Conservation (phyloP, 2,329 filamentous ascomycete species). For the Neofusicoccum parvum region DNA sequence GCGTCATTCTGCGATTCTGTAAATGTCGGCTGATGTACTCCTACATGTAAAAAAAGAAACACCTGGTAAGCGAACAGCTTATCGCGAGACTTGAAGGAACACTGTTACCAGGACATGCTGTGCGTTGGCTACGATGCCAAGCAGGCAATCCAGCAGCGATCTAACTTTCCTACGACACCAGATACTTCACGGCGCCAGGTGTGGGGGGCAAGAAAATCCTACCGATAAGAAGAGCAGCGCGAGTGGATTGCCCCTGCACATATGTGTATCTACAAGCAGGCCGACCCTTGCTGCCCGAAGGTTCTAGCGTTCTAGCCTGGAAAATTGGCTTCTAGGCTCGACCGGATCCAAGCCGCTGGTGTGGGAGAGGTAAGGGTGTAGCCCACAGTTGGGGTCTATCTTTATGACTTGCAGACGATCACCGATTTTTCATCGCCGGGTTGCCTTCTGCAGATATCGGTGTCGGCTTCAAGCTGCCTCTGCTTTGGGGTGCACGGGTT, state of each 20-base stretch:
- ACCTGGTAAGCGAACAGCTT: conserved; percentile 1
- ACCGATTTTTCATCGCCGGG: background rate
- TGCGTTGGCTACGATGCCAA: background rate
- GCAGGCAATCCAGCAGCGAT: background rate
- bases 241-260: background rate
- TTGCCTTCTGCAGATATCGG: background rate
- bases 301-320: conserved; percentile 10
- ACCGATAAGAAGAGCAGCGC: background rate
- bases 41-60: background rate
- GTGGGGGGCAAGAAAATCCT: background rate
- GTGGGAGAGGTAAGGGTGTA: background rate
- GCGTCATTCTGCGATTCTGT: background rate
- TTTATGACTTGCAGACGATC: background rate
- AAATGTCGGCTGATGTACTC: conserved; percentile 6
- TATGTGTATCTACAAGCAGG: background rate
- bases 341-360: background rate
- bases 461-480: too few species aligned
- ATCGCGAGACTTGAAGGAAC: background rate
- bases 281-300: background rate
- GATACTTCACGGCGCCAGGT: too few species aligned
- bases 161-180: too few species aligned
- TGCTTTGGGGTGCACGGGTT: too few species aligned
- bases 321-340: background rate
- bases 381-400: background rate
- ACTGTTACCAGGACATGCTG: background rate